Evolutionary conservation across 2,329 filamentous ascomycete species (phyloP).

Genomic region (Paraconiothyrium sp.): DNA sequence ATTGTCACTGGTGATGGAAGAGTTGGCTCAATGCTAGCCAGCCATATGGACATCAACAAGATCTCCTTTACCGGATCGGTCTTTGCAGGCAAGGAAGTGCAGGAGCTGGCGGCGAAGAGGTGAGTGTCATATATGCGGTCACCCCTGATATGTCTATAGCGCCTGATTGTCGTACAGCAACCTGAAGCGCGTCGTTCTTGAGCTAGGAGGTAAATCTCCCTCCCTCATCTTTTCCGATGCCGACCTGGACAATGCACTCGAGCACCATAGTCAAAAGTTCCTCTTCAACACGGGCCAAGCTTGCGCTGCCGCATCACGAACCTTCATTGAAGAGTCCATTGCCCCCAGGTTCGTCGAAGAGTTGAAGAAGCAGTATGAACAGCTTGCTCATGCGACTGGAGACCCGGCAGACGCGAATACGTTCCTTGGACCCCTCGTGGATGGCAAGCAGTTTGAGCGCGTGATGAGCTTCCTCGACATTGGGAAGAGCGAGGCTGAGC

Average conservation of each 20-base stretch:
- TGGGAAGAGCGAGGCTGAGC: slow-evolving; percentile 39
- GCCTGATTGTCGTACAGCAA: slow-evolving; percentile 37
- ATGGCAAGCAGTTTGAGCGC: slow-evolving; percentile 39
- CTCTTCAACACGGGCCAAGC: slow-evolving; percentile 65
- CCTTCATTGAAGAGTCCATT: slow-evolving; percentile 49
- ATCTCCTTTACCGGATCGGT: slow-evolving; percentile 54
- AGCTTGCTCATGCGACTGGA: slow-evolving; percentile 26
- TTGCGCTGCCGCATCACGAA: slow-evolving; percentile 66
- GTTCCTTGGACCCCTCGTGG: slow-evolving; percentile 39
- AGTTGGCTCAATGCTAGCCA: slow-evolving; percentile 45
- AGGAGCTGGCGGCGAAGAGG: slow-evolving; percentile 50
- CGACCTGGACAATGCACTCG: slow-evolving; percentile 56
- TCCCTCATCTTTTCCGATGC: slow-evolving; percentile 58
- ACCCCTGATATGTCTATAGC: background rate
- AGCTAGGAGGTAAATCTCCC: slow-evolving; percentile 59
- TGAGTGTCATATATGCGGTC: slow-evolving; percentile 1
- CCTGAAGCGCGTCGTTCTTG: slow-evolving; percentile 58
- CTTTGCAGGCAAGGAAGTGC: slow-evolving; percentile 50
- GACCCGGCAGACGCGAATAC: slow-evolving; percentile 29
- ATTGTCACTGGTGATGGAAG: slow-evolving; percentile 39
- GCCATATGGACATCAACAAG: slow-evolving; percentile 55
- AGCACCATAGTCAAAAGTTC: slow-evolving; percentile 45
- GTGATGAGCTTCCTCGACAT: slow-evolving; percentile 34
- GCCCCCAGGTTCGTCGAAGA: slow-evolving; percentile 38
- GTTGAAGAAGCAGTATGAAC: slow-evolving; percentile 39